Percentiles rank a stretch among this genome's conserved stretches.
Evolutionary conservation across 2,329 filamentous ascomycete genomes (phyloP).

Genomic region (Fusarium buharicum): DNA sequence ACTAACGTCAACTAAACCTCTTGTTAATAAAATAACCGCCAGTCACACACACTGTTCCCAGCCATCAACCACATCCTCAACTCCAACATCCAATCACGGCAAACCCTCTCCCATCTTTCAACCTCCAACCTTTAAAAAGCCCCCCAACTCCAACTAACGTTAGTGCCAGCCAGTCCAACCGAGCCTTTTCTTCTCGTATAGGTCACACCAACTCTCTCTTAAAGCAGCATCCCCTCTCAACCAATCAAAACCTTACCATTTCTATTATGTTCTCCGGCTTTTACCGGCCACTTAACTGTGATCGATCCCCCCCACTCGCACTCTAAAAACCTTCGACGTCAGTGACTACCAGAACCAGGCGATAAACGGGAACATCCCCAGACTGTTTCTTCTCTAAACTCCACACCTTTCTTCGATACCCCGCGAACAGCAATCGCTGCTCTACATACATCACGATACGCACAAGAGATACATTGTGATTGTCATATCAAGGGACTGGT

Average conservation of each 20-base stretch:
- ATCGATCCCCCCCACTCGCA: constrained; percentile 8
- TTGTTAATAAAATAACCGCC: constrained; percentile 17
- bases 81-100: constrained; percentile 21
- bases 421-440: constrained; percentile 8
- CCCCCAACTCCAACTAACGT: not conserved
- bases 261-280: constrained; percentile 41
- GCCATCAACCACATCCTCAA: constrained; percentile 19
- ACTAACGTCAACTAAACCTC: not conserved
- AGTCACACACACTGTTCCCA: constrained; percentile 10
- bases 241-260: constrained; percentile 53
- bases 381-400: constrained; percentile 15
- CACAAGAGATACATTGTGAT: not conserved
- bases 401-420: constrained; percentile 8
- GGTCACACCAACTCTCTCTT: constrained; percentile 14
- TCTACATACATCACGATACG: constrained; percentile 3
- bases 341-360: constrained; percentile 18
- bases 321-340: constrained; percentile 40
- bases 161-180: constrained; percentile 20
- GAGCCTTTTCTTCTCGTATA: constrained; percentile 2
- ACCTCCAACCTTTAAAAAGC: constrained; percentile 18
- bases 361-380: constrained; percentile 15
- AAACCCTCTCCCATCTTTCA: constrained; percentile 9
- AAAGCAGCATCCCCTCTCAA: constrained; percentile 32
- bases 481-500: not conserved
- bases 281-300: constrained; percentile 30